Conservation (phyloP, 2,329 filamentous ascomycete species). For the Penicillium sp. region DNA sequence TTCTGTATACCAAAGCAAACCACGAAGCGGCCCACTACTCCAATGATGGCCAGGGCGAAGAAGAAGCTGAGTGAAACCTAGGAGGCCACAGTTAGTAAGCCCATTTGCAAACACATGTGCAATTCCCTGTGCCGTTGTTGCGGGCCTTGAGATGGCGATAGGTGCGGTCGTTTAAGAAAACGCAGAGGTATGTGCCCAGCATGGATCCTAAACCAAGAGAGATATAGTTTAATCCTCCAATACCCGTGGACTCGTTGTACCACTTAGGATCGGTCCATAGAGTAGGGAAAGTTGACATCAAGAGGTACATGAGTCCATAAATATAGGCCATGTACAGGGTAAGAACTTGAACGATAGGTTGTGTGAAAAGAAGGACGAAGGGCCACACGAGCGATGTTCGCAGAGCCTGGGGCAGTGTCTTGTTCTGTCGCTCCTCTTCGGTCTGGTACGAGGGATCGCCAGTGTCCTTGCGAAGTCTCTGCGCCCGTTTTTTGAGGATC, state of each 20-base stretch:
- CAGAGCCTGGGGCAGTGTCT: not conserved
- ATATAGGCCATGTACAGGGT: constrained; percentile 58
- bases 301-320: constrained; percentile 64
- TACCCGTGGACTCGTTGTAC: constrained; percentile 58
- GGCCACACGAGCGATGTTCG: constrained; percentile 53
- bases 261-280: constrained; percentile 52
- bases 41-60: too few relatives aligned
- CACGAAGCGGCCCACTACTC: too few relatives aligned
- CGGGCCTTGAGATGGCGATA: constrained; percentile 50
- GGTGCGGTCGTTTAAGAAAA: constrained; percentile 53
- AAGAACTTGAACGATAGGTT: constrained; percentile 60
- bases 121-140: constrained; percentile 34
- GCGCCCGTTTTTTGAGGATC: constrained; percentile 55
- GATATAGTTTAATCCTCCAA: constrained; percentile 64
- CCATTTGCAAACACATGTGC: too few relatives aligned
- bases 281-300: constrained; percentile 62
- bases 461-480: constrained; percentile 14
- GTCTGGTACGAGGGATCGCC: constrained; percentile 17
- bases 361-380: constrained; percentile 56
- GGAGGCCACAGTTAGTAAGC: too few relatives aligned
- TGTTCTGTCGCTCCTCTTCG: constrained; percentile 24
- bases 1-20: too few relatives aligned
- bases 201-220: constrained; percentile 64
- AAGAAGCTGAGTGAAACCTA: too few relatives aligned
- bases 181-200: constrained; percentile 52